Evolutionary conservation across 176 grass and related monocot species (phyloP).

Genomic region (Bolboschoenus planiculmis): DNA sequence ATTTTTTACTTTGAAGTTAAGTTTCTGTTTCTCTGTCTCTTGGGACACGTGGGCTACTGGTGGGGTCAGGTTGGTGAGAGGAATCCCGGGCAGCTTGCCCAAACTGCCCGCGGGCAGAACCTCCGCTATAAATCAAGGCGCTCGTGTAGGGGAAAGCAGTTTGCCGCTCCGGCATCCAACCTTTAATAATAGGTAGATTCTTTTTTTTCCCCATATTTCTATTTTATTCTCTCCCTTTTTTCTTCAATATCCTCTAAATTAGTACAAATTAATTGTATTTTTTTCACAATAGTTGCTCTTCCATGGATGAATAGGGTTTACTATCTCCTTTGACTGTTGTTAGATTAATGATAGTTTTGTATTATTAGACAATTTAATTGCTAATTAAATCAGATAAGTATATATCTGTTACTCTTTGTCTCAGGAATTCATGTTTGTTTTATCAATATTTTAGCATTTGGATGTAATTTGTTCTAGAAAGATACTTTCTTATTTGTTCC

Average conservation of each 20-base stretch:
- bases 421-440: not conserved
- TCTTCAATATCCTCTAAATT: not conserved
- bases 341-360: not conserved
- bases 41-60: not conserved
- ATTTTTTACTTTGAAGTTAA: not conserved
- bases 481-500: not conserved
- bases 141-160: conserved; percentile 11
- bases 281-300: not conserved
- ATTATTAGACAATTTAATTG: not conserved
- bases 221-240: not conserved
- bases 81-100: conserved; percentile 32
- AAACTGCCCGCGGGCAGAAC: conserved; percentile 27
- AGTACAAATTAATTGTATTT: not conserved
- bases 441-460: not conserved
- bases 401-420: not conserved
- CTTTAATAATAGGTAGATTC: not conserved
- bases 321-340: not conserved
- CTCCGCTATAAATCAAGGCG: conserved; percentile 34
- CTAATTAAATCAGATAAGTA: not conserved
- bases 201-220: not conserved
- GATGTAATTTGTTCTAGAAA: not conserved
- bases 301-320: not conserved
- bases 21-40: not conserved
- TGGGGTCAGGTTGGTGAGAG: not conserved
- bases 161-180: conserved; percentile 35